Evolutionary conservation across 2,329 filamentous ascomycete species (phyloP), one percentile per base, ranked within the genome.

Genomic region (Pseudogymnoascus sp.): DNA sequence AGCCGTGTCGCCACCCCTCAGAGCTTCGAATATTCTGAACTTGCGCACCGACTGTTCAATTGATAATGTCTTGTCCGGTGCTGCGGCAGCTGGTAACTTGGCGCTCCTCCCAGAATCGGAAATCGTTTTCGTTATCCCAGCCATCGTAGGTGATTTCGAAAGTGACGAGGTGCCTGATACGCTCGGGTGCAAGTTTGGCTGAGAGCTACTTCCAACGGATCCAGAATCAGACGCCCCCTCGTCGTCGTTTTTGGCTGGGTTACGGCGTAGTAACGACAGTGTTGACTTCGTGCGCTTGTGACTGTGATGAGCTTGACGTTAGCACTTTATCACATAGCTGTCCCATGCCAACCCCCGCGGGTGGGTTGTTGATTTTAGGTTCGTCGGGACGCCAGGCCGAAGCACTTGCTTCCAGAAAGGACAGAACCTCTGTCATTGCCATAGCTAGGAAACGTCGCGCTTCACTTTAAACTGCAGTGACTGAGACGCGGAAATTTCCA

Each of bases 41-140:
- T 96, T 93, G 72, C 89, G 87, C 62, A 99, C 91, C 0, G 93
- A 97, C 75, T 96, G 92, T 73, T 99, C 93, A 64, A 99, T 89
- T 23, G 85, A 87, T 66, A 78, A 65, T 3, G 68, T 65, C 33
- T 72, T 74, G 17, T 73, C 72, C 33, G 65, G 68, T 17, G 60
- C 21, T 3, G 67, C 60, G 21, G 64, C 13, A 21, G 29, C n/a
- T 40, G 65, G 61, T 19, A 64, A 19, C 23, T 68, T 60, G 62
- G 66, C 65, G 23, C 63, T 63, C 65, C 63, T 64, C 4, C 68
- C 42, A 10, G 62, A 31, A n/a, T 61, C 26, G n/a, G 50, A 59
- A 9, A 68, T 64, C 9, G 68, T 15, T 60, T 68, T 71, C 17
- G 35, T 38, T 4, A 68, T 68, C 13, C 64, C 64, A 13, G 72